These are phyloP conservation scores for Omphalotus olearius DNA, from an alignment of 1,284 basidiomycete genomes.

Conservation along the genomic window DNA sequence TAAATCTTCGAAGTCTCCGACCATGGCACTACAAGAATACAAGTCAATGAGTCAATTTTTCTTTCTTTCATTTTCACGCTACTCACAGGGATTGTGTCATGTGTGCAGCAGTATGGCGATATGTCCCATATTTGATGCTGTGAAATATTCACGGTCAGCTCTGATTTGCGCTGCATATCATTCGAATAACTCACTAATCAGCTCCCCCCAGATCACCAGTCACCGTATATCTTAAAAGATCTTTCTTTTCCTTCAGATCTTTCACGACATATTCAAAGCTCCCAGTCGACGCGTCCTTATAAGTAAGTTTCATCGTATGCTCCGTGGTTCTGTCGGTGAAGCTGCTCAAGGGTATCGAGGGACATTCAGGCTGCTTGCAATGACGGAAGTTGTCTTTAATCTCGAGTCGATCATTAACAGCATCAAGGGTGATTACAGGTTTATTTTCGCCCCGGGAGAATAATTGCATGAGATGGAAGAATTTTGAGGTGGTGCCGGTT, in stretches of 20 bases:
- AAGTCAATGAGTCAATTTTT: background rate
- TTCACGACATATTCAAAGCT: conserved; percentile 14
- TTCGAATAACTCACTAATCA: background rate
- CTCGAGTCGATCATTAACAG: conserved; percentile 9
- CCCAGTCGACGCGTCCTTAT: conserved; percentile 8
- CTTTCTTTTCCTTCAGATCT: conserved; percentile 9
- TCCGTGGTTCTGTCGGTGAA: conserved; percentile 17
- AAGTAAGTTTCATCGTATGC: conserved; percentile 15
- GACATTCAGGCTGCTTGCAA: conserved; percentile 9
- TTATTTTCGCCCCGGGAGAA: conserved; percentile 8
- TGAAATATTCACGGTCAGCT: background rate
- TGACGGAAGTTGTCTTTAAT: conserved; percentile 15
- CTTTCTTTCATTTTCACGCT: no score
- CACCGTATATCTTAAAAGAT: conserved; percentile 15
- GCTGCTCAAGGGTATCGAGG: conserved; percentile 12
- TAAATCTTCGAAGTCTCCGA: background rate
- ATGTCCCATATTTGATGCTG: conserved; percentile 1
- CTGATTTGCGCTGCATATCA: no score
- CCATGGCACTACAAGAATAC: background rate
- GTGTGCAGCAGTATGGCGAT: background rate
- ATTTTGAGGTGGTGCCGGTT: conserved; percentile 13
- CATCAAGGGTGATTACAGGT: conserved; percentile 18
- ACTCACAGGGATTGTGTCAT: background rate
- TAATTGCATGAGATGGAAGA: conserved; percentile 21
- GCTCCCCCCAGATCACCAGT: conserved; percentile 15